phyloP scores from a whole-genome alignment of 805 yeast genomes.

The Torulaspora microellipsoides region DNA sequence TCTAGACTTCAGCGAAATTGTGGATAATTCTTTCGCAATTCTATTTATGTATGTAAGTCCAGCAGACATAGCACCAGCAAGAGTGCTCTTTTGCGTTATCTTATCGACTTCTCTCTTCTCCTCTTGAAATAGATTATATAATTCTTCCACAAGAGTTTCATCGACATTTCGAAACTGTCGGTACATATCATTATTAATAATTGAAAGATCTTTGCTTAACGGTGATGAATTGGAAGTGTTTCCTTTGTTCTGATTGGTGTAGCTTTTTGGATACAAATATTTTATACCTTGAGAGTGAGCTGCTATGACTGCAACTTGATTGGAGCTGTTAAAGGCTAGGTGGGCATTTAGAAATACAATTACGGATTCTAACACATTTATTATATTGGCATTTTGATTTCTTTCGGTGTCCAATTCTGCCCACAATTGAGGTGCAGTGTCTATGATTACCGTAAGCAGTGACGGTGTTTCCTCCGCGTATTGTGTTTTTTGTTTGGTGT shows the following conservation, averaged over 20 bases:
- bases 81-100: constrained; percentile 42
- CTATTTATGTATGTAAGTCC: constrained; percentile 79
- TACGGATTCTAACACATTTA: constrained; percentile 58
- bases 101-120: constrained; percentile 24
- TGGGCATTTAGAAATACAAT: constrained; percentile 84
- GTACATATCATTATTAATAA: constrained; percentile 64
- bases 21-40: constrained; percentile 46
- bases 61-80: constrained; percentile 76
- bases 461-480: constrained; percentile 65
- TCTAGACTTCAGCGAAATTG: constrained; percentile 53
- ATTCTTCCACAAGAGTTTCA: constrained; percentile 58
- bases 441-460: constrained; percentile 70
- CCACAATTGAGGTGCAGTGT: constrained; percentile 59
- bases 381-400: constrained; percentile 40
- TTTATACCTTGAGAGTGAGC: constrained; percentile 67
- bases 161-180: constrained; percentile 79
- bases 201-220: constrained; percentile 20
- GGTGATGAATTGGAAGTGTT: constrained; percentile 2
- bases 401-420: constrained; percentile 34
- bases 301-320: constrained; percentile 76
- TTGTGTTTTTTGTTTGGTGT: constrained; percentile 20
- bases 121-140: constrained; percentile 44
- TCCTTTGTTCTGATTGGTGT: constrained; percentile 16
- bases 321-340: constrained; percentile 75
- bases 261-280: constrained; percentile 58